These are phyloP conservation scores for Dothidotthia symphoricarpi DNA, from an alignment of 2,329 filamentous ascomycete species.

Conservation along the genomic window DNA sequence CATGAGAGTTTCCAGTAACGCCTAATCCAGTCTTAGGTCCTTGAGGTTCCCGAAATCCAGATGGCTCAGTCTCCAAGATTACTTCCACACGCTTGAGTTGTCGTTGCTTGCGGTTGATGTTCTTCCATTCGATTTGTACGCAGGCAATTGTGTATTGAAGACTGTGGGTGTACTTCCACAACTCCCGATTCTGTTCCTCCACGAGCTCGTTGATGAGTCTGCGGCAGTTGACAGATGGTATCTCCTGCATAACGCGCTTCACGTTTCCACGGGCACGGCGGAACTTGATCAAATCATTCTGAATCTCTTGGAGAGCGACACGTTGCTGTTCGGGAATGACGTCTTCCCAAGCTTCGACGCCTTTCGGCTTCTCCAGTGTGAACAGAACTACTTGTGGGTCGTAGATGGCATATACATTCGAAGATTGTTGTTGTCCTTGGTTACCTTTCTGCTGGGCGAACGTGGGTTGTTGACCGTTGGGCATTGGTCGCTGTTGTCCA, in stretches of 20 bases:
- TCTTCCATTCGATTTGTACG: constrained; percentile 25
- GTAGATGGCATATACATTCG: constrained; percentile 10
- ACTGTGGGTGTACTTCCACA: constrained; percentile 20
- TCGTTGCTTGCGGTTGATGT: constrained; percentile 11
- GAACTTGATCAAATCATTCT: constrained; percentile 23
- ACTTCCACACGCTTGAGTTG: constrained; percentile 26
- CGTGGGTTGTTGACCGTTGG: constrained; percentile 9
- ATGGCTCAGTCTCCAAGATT: constrained; percentile 30
- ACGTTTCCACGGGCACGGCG: constrained; percentile 18
- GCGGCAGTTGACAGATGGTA: constrained; percentile 27
- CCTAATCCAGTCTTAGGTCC: constrained; percentile 1
- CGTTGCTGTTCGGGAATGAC: constrained; percentile 23
- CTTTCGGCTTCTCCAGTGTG: constrained; percentile 24
- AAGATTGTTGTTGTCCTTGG: constrained; percentile 8
- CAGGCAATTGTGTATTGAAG: constrained; percentile 31
- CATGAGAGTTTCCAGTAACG: background rate
- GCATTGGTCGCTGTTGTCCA: constrained; percentile 18
- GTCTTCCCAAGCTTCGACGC: constrained; percentile 26
- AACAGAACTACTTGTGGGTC: constrained; percentile 27
- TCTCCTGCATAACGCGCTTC: constrained; percentile 21
- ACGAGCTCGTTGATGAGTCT: constrained; percentile 29
- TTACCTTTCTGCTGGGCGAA: constrained; percentile 10
- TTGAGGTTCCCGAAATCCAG: constrained; percentile 12
- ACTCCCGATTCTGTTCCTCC: constrained; percentile 24
- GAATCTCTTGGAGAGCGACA: constrained; percentile 21